Conservation (phyloP, 805 yeast genomes). For the Candida sanyiensis region DNA sequence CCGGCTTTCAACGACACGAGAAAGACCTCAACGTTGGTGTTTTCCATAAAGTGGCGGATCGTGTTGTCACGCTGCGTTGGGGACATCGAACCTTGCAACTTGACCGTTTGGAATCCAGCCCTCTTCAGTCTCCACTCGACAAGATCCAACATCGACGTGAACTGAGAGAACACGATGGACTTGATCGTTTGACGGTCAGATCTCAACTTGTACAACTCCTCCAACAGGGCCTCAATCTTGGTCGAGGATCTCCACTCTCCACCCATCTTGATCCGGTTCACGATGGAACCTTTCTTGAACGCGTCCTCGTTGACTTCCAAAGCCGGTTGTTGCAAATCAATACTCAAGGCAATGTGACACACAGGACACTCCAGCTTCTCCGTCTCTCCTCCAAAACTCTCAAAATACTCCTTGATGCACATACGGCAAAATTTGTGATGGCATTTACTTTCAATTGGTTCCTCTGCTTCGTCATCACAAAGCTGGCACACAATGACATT, state of each 20-base stretch:
- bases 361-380: conserved; percentile 81
- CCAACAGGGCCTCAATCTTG: conserved; percentile 92
- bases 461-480: conserved; percentile 98
- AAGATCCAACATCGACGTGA: conserved; percentile 92
- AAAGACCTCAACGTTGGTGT: conserved; percentile 87
- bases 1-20: conserved; percentile 96
- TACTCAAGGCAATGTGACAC: conserved; percentile 88
- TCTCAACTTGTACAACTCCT: conserved; percentile 80
- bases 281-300: conserved; percentile 63
- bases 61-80: conserved; percentile 93
- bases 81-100: conserved; percentile 94
- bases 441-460: conserved; percentile 90
- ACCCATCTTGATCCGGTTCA: conserved; percentile 81
- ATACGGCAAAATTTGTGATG: conserved; percentile 91
- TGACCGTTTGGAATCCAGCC: conserved; percentile 93
- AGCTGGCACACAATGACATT: conserved; percentile 75
- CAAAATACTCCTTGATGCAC: conserved; percentile 87
- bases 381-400: conserved; percentile 61
- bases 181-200: conserved; percentile 86
- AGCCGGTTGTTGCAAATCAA: conserved; percentile 84
- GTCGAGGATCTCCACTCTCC: conserved; percentile 93
- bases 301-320: conserved; percentile 54
- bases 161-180: conserved; percentile 95
- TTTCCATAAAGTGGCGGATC: conserved; percentile 87
- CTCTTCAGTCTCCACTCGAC: conserved; percentile 93